Evolutionary conservation across 1,284 basidiomycete species (phyloP).

Genomic region (Leccinum subfulvum): DNA sequence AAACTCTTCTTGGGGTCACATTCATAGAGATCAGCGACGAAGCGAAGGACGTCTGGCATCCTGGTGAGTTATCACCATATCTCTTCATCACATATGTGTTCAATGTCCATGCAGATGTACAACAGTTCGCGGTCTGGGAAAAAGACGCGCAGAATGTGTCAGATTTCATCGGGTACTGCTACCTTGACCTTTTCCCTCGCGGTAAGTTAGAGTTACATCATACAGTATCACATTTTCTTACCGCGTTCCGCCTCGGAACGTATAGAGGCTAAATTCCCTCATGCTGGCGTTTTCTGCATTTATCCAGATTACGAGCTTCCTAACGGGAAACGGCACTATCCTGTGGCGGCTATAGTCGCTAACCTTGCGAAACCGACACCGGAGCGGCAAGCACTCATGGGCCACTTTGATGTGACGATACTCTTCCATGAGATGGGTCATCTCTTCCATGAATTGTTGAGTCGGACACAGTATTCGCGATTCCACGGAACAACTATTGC

Average conservation of each 20-base stretch:
- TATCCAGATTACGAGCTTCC: conserved; percentile 54
- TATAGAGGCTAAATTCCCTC: conserved; percentile 74
- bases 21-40: conserved; percentile 65
- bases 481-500: conserved; percentile 83
- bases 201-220: conserved; percentile 39
- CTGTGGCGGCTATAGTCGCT: conserved; percentile 77
- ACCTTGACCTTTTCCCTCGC: conserved; percentile 85
- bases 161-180: conserved; percentile 77
- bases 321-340: conserved; percentile 65
- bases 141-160: conserved; percentile 66
- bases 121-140: conserved; percentile 81
- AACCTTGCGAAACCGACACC: conserved; percentile 82
- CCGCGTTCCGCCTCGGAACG: background rate
- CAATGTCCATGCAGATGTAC: conserved; percentile 53
- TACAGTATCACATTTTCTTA: background rate
- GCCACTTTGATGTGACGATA: conserved; percentile 76
- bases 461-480: conserved; percentile 65
- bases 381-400: conserved; percentile 78
- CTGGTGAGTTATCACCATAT: conserved; percentile 45
- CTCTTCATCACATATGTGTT: background rate
- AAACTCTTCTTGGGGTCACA: conserved; percentile 71
- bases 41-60: conserved; percentile 62
- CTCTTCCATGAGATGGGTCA: conserved; percentile 88
- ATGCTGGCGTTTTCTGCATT: conserved; percentile 81
- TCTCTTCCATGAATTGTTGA: conserved; percentile 80